Evolutionary conservation across 208 protist species (phyloP), one percentile per base, ranked within the genome.

Genomic region (Naegleria lovaniensis): DNA sequence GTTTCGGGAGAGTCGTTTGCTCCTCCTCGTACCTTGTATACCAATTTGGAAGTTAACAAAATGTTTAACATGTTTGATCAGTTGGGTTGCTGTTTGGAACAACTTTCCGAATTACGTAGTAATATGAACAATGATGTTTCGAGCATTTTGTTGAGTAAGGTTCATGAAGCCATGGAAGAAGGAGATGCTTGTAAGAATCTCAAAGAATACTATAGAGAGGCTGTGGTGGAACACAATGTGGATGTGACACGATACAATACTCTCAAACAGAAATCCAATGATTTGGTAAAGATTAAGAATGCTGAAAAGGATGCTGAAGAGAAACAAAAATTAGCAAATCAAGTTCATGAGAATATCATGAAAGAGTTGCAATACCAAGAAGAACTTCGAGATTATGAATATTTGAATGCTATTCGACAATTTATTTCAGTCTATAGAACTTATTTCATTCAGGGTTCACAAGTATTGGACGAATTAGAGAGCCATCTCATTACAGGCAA

Each of bases 241-340:
- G 83, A 87, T 40, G 19, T 22, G 0, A 87, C 15, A 16, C 15
- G 33, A 29, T 87, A 51, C 22, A 51, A 87, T 3, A 87, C 36
- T 33, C 36, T 87, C 6, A 87, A 87, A 51, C 33, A 87, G 15
- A 67, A 67, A 29, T 40, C 39, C 9, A 87, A 40, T 51, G 83
- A 87, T 87, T 39, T 87, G 38, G 83, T 87, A 5, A 87, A 87
- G 39, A 16, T 87, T 52, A 87, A 87, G 83, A 87, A 87, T 52
- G 29, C 15, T 51, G 83, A 87, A n/a, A 87, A 51, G 19, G 83
- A 51, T 87, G 29, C 19, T 51, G 83, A 87, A 38, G 40, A 87
- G 13, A 87, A 51, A 48, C 11, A 67, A 67, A 51, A 51, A 13
- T 13, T 51, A 38, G 40, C 40, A 22, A 29, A 33, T 29, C 55